Base-by-base conservation (phyloP, 352 stramenopile genomes). In the Phytophthora sp. region DNA sequence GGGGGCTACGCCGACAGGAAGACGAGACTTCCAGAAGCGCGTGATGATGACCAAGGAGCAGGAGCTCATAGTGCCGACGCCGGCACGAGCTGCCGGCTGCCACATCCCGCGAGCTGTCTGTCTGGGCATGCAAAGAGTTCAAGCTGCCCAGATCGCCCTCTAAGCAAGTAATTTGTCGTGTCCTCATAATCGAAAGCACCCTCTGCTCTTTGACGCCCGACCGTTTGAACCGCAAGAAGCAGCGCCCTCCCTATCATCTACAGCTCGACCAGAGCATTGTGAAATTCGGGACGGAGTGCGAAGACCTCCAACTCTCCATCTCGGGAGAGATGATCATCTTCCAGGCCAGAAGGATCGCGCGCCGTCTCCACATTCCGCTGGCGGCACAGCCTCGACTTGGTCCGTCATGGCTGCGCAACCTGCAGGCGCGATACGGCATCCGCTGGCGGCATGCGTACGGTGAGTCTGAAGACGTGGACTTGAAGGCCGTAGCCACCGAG, bases 201-300 rank as follows among this genome's bases (percentile, higher is more conserved):
- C 56, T 50, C 12, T 21, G 23, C 5, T 1, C 5, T 5, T 12
- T 63, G 12, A 50, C 45, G 3, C 24, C 12, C 26, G 45, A 58
- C 4, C 51, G 57, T 2, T 46, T 65, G 36, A 12, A 8, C 0
- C 46, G 47, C 26, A 52, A 58, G 21, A 65, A 57, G n/a, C 18
- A 0, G 4, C 35, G 57, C 1, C 57, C 3, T 1, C 33, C 18
- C 0, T 59, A 38, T 38, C 38, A 66, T 27, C 38, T 66, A 4
- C 26, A 39, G 2, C 24, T 53, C 27, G 45, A 53, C 45, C 26
- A 53, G n/a, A 27, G 13, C 6, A 13, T 39, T 16, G 45, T 53
- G 7, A 27, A 36, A n/a, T 36, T 33, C 11, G 26, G 36, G 7
- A 26, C 16, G 0, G 45, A 16, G 8, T 38, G 24, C 11, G 45